phyloP scores from a whole-genome alignment of 2,329 filamentous ascomycete species.

The Aspergillus pseudoviridinutans region DNA sequence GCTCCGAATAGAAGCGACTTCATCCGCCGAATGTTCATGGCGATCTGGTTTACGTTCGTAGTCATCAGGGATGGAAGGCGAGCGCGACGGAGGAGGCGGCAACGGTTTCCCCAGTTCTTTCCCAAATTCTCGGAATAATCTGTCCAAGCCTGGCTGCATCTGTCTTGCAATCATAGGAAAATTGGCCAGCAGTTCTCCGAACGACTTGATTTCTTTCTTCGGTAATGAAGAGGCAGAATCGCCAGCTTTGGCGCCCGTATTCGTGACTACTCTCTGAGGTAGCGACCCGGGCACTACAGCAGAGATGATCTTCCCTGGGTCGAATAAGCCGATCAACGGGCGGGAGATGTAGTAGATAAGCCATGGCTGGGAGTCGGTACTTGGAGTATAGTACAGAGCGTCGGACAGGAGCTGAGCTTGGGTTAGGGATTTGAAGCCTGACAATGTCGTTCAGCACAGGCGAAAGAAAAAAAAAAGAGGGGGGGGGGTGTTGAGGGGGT shows the following conservation, averaged over 20 bases:
- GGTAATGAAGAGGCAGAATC: constrained; percentile 35
- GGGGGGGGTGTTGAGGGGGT: too few relatives aligned
- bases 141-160: constrained; percentile 89
- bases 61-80: constrained; percentile 52
- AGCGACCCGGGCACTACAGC: constrained; percentile 54
- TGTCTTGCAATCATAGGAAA: constrained; percentile 96
- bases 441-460: constrained; percentile 11
- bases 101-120: constrained; percentile 80
- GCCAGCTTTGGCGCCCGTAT: constrained; percentile 22
- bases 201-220: constrained; percentile 89
- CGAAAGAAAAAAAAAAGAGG: not conserved
- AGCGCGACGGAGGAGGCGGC: constrained; percentile 61
- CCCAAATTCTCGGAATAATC: constrained; percentile 83
- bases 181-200: constrained; percentile 81
- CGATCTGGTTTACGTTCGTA: constrained; percentile 44
- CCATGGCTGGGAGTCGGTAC: constrained; percentile 88
- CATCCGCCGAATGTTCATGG: constrained; percentile 36
- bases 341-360: constrained; percentile 93
- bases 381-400: constrained; percentile 81
- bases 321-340: constrained; percentile 78
- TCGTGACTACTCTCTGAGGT: constrained; percentile 22
- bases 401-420: constrained; percentile 86
- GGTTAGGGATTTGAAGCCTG: constrained; percentile 86
- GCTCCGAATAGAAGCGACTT: constrained; percentile 33
- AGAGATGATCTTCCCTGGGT: constrained; percentile 67